Evolutionary conservation across 306 rosid species (phyloP).

Genomic region (Sphenostylis stenocarpa): DNA sequence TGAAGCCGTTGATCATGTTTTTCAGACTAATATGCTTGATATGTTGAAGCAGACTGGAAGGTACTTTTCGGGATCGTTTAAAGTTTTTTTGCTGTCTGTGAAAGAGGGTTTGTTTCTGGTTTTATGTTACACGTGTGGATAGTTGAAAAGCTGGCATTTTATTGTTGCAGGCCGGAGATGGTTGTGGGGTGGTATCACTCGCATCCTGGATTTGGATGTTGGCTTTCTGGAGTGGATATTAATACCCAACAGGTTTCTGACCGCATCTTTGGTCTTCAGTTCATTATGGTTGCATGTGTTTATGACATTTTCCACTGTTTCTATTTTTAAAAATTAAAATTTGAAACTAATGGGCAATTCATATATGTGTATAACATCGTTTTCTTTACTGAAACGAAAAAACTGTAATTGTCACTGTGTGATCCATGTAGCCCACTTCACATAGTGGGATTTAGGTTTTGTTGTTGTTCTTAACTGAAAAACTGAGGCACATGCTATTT

Average conservation of each 20-base stretch:
- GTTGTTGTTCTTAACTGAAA: neutral
- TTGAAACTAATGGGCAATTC: neutral
- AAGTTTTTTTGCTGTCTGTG: neutral
- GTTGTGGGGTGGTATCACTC: conserved; percentile 99
- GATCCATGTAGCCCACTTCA: neutral
- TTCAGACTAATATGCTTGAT: conserved; percentile 98
- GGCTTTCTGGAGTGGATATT: conserved; percentile 98
- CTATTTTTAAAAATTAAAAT: neutral
- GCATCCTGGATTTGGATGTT: conserved; percentile 98
- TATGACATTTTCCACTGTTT: neutral
- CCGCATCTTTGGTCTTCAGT: neutral
- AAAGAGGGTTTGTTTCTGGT: neutral
- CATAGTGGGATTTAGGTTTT: neutral
- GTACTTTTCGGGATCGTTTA: conserved; percentile 32
- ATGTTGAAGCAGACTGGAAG: conserved; percentile 97
- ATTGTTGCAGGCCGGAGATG: conserved; percentile 85
- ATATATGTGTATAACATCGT: neutral
- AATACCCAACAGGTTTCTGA: conserved; percentile 89
- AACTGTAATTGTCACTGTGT: neutral
- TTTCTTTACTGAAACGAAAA: neutral
- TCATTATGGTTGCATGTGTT: neutral
- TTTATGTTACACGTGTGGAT: neutral
- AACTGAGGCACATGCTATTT: neutral
- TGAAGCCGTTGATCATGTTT: conserved; percentile 96
- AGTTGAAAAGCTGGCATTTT: conserved; percentile 11